Evolutionary conservation across 768 basidiomycete species (phyloP).

Genomic region (Leccinum longicurvipes): DNA sequence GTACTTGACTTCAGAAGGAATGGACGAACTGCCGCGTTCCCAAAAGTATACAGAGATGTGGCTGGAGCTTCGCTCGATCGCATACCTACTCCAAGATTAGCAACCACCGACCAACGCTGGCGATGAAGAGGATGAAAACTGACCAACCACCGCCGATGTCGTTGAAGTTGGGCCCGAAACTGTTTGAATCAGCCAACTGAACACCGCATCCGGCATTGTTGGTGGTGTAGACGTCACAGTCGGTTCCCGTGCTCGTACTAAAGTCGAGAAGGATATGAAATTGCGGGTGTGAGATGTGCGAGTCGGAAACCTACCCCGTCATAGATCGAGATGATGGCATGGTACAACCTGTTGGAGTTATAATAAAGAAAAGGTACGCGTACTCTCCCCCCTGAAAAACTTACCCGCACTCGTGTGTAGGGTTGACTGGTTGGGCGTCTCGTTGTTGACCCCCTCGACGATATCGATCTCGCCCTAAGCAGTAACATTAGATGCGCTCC

Average conservation of each 20-base stretch:
- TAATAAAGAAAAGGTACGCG: neutral
- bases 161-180: slow-evolving; percentile 37
- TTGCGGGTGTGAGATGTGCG: neutral
- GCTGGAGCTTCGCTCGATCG: slow-evolving; percentile 26
- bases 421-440: slow-evolving; percentile 28
- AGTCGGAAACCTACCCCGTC: slow-evolving; percentile 30
- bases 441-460: slow-evolving; percentile 32
- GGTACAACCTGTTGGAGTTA: slow-evolving; percentile 21
- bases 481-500: neutral
- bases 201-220: slow-evolving; percentile 35
- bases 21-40: slow-evolving; percentile 34
- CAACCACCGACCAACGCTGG: neutral
- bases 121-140: neutral
- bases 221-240: slow-evolving; percentile 27
- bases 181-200: slow-evolving; percentile 19
- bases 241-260: slow-evolving; percentile 13
- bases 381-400: neutral
- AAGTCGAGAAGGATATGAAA: neutral
- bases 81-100: slow-evolving; percentile 30
- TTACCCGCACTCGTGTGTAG: slow-evolving; percentile 27
- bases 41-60: slow-evolving; percentile 41
- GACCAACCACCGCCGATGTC: slow-evolving; percentile 37
- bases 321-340: slow-evolving; percentile 28
- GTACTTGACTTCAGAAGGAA: slow-evolving; percentile 34
- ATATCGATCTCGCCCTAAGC: slow-evolving; percentile 32